Base-by-base conservation (phyloP, 768 basidiomycete genomes). In the Crassisporium funariophilum region DNA sequence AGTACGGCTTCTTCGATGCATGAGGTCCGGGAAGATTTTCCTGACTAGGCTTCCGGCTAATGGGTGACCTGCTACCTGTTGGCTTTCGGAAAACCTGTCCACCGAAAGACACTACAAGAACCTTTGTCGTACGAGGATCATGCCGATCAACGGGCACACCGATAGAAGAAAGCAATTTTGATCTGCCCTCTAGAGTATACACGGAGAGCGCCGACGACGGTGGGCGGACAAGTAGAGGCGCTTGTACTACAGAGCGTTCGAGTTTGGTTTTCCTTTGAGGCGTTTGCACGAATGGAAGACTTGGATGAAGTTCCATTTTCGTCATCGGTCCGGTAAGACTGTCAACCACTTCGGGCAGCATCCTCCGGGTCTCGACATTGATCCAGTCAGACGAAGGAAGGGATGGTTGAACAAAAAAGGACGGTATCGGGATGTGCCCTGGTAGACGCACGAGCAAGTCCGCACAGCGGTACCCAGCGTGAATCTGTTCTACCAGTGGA, bases 31-130 rank as follows among this genome's bases (percentile, higher is more conserved):
- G n/a, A n/a, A n/a, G n/a, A n/a, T n/a, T n/a, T n/a, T n/a, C n/a
- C n/a, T n/a, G n/a, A n/a, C n/a, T n/a, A n/a, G n/a, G n/a, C n/a
- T n/a, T n/a, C 19, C 59, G 61, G 41, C 67, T 70, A 5, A 52
- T 72, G 16, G 52, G 60, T 20, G 41, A 52, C 36, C 69, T 62
- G 55, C 78, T 79, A 4, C 65, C 65, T 0, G 65, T 75, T 3
- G 83, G 83, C 41, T 72, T 74, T 44, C 76, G 78, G 62, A 91
- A 84, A 6, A 83, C 69, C 56, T 91, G 88, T 0, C 88, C 88
- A 12, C 88, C 88, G 57, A 91, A 91, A 1, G 88, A 90, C 5
- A 91, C 86, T 20, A 91, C 68, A 20, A 91, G 73, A 33, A 91
- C 78, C 56, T 80, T 85, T 2, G 78, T 82, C 16, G 53, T 64